A percentile compares a stretch with the other conserved stretches of the same genome.
Evolutionary conservation across 129 eudicot genomes (phyloP).

Genomic region (Ambrosia artemisiifolia): DNA sequence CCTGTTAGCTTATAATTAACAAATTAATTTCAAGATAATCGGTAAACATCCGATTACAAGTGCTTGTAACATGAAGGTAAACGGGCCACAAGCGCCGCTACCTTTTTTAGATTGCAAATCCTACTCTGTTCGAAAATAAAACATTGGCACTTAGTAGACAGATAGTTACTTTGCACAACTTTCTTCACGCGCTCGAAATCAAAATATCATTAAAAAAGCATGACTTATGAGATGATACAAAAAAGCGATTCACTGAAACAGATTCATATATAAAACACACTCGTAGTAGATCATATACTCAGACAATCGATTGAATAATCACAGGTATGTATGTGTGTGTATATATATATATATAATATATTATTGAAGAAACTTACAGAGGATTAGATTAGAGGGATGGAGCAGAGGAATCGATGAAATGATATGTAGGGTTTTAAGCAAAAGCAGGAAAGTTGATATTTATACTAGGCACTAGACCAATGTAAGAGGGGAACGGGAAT

Average conservation of each 20-base stretch:
- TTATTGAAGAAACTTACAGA: conserved; percentile 26
- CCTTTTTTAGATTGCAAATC: too few species aligned
- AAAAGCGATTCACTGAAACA: background rate
- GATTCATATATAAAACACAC: conserved; percentile 7
- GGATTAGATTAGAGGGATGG: conserved; percentile 4
- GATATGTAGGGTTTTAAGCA: background rate
- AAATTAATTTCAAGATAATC: too few species aligned
- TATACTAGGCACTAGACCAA: background rate
- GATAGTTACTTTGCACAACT: too few species aligned
- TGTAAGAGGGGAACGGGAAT: background rate
- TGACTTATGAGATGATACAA: background rate
- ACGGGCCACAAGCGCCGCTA: too few species aligned
- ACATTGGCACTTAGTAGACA: too few species aligned
- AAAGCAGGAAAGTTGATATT: background rate
- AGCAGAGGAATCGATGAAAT: conserved; percentile 10
- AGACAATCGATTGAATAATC: background rate
- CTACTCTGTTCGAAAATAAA: too few species aligned
- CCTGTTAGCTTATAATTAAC: too few species aligned
- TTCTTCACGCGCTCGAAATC: too few species aligned
- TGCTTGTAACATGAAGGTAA: too few species aligned
- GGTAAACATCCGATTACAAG: too few species aligned
- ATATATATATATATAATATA: background rate
- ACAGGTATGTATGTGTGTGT: too few species aligned
- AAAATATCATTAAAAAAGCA: background rate
- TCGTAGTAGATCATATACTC: background rate